These are phyloP conservation scores for Coffea canephora DNA, from an alignment of 257 asterid species.

Conservation along the genomic window DNA sequence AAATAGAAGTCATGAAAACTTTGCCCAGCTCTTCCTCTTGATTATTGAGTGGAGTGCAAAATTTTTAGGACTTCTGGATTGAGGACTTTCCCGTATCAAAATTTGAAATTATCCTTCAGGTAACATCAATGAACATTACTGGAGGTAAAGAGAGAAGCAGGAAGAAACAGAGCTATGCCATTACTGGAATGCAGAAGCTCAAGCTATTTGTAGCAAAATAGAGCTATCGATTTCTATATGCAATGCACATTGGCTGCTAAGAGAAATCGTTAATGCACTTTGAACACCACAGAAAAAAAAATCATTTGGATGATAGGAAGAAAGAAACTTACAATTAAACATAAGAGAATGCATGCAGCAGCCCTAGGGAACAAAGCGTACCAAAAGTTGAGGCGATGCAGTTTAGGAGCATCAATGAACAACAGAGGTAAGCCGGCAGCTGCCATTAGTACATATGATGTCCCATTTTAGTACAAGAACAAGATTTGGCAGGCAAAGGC, in stretches of 20 bases:
- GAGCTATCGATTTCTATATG: too few species aligned
- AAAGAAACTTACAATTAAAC: conserved; percentile 65
- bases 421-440: conserved; percentile 93
- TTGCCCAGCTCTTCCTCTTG: too few species aligned
- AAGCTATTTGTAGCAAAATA: too few species aligned
- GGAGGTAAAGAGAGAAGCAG: neutral
- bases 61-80: neutral
- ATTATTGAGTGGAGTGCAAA: too few species aligned
- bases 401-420: conserved; percentile 77
- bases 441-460: conserved; percentile 22
- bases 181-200: too few species aligned
- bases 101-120: conserved; percentile 74
- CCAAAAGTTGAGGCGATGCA: conserved; percentile 77
- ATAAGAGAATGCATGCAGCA: conserved; percentile 72
- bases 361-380: conserved; percentile 90
- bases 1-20: too few species aligned
- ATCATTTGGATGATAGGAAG: neutral
- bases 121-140: conserved; percentile 63
- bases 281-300: neutral
- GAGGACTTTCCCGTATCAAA: conserved; percentile 32
- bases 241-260: too few species aligned
- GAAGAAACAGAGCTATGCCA: too few species aligned
- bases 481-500: neutral
- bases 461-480: neutral
- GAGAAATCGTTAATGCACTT: too few species aligned